Evolutionary conservation across 345 rosid genomes (phyloP).

Genomic region (Eucalyptus globulus): DNA sequence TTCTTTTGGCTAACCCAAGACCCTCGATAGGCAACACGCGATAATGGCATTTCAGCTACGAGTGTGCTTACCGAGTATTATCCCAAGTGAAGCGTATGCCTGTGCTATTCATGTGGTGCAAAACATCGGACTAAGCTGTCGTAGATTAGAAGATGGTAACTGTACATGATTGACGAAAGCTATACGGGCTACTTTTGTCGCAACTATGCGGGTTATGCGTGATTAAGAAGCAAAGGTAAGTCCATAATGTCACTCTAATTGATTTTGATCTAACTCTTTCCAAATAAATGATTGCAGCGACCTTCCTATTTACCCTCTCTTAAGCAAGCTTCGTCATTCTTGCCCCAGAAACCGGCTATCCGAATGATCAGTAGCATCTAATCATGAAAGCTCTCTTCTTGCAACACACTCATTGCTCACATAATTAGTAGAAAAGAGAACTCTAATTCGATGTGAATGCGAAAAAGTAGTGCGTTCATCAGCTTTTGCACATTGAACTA

Average conservation of each 20-base stretch:
- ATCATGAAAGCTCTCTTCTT: not conserved
- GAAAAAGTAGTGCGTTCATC: not conserved
- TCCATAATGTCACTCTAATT: not conserved
- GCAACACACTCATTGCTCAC: not conserved
- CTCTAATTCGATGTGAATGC: not conserved
- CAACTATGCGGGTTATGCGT: not conserved
- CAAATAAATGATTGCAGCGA: not conserved
- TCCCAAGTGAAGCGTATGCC: not conserved
- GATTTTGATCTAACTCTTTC: not conserved
- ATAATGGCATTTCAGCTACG: not conserved
- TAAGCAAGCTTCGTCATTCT: not conserved
- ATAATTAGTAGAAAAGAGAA: not conserved
- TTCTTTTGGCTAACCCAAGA: not conserved
- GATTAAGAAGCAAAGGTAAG: not conserved
- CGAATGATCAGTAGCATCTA: not conserved
- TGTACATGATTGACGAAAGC: accelerated
- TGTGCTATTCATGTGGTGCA: accelerated
- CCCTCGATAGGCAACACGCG: not conserved
- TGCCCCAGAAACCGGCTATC: not conserved
- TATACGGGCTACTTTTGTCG: not conserved
- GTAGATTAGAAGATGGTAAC: not conserved
- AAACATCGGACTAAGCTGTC: not conserved
- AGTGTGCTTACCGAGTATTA: not conserved
- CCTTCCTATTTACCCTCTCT: not conserved
- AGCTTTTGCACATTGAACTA: not conserved